Conservation (phyloP, 2,329 filamentous ascomycete species). For the Keithomyces neogunnii region DNA sequence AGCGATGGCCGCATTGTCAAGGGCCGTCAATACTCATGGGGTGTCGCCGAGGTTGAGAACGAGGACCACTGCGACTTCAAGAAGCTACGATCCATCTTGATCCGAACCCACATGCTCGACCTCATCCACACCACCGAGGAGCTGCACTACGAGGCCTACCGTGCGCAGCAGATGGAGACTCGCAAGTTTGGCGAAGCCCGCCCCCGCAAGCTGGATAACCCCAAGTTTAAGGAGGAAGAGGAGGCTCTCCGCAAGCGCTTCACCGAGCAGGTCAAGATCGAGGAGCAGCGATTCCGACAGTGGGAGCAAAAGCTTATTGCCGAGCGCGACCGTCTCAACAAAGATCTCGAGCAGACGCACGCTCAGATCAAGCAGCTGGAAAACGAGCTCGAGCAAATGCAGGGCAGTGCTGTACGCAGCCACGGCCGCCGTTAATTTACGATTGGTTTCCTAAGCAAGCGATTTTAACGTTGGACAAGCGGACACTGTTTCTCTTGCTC, state of each 20-base stretch:
- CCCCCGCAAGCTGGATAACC: slow-evolving; percentile 97
- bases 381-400: slow-evolving; percentile 85
- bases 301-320: slow-evolving; percentile 99
- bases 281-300: slow-evolving; percentile 97
- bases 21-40: slow-evolving; percentile 98
- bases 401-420: slow-evolving; percentile 82
- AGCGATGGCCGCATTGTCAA: slow-evolving; percentile 94
- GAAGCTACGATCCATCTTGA: slow-evolving; percentile 97
- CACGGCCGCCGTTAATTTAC: slow-evolving; percentile 76
- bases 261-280: slow-evolving; percentile 99
- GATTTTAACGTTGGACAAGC: slow-evolving; percentile 20
- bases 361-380: slow-evolving; percentile 90
- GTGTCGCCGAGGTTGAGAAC: slow-evolving; percentile 98
- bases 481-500: slow-evolving; percentile 17
- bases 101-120: slow-evolving; percentile 99
- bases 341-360: slow-evolving; percentile 97
- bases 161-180: slow-evolving; percentile 99
- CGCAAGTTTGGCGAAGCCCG: slow-evolving; percentile 98
- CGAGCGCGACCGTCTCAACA: slow-evolving; percentile 98
- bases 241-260: slow-evolving; percentile 97
- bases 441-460: slow-evolving; percentile 9
- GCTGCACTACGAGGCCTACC: slow-evolving; percentile 98
- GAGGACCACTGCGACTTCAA: slow-evolving; percentile 99
- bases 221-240: slow-evolving; percentile 99
- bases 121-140: slow-evolving; percentile 99